Conservation (phyloP, 177 flowering plant species). For the Vitis hybrid region DNA sequence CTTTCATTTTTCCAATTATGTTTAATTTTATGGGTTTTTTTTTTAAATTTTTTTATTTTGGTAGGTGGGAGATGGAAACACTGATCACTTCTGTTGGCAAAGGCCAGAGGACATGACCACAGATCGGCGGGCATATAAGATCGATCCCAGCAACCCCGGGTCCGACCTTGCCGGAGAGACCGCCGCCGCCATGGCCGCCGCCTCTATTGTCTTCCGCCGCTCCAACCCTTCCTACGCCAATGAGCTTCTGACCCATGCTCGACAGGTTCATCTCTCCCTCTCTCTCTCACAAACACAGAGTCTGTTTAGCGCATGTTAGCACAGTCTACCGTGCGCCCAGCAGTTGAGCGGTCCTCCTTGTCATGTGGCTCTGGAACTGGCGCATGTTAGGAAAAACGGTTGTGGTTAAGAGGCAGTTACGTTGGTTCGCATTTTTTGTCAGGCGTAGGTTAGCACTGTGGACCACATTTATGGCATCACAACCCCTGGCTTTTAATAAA, state of each 20-base stretch:
- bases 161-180: slow-evolving; percentile 97
- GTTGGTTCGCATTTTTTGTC: slow-evolving; percentile 19
- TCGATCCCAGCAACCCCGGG: slow-evolving; percentile 75
- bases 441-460: slow-evolving; percentile 9
- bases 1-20: background rate
- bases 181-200: slow-evolving; percentile 95
- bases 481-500: too few species aligned
- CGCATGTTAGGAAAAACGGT: background rate
- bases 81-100: slow-evolving; percentile 94
- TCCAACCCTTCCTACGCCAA: slow-evolving; percentile 58
- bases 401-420: slow-evolving; percentile 27
- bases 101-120: slow-evolving; percentile 97
- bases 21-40: background rate
- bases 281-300: too few species aligned
- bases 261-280: slow-evolving; percentile 37
- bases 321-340: too few species aligned
- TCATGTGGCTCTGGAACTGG: background rate
- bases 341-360: too few species aligned
- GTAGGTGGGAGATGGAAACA: slow-evolving; percentile 87
- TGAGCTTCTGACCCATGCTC: slow-evolving; percentile 65
- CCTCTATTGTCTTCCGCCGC: slow-evolving; percentile 74
- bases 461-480: background rate
- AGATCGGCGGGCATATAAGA: slow-evolving; percentile 56
- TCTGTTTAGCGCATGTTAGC: slow-evolving; percentile 20
- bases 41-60: background rate